Percentiles rank a stretch among this genome's conserved stretches.
phyloP scores from a whole-genome alignment of 805 yeast genomes.

The Jamesozyma jinghongensis region DNA sequence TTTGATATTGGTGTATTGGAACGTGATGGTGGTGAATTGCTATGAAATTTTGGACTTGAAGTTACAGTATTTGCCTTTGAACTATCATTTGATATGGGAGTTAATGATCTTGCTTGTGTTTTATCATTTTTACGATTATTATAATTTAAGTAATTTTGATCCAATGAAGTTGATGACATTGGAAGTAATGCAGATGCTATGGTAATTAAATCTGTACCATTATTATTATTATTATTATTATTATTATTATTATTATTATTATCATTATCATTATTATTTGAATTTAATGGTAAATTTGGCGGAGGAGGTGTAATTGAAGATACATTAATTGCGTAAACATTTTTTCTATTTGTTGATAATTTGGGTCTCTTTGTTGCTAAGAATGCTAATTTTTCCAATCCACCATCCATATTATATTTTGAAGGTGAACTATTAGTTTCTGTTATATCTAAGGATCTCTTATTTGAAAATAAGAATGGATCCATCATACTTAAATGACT shows the following conservation, averaged over 20 bases:
- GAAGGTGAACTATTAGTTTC: neutral
- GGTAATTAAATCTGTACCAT: neutral
- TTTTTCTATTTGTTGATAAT: constrained; percentile 4
- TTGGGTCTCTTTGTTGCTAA: constrained; percentile 19
- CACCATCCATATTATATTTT: no score
- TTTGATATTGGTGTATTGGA: neutral
- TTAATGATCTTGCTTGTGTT: no score
- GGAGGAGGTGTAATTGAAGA: constrained; percentile 9
- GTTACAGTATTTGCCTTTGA: no score
- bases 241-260: neutral
- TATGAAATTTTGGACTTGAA: no score
- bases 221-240: neutral
- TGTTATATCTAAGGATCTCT: constrained; percentile 2
- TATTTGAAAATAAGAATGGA: neutral
- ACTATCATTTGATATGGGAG: no score
- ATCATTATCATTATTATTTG: neutral
- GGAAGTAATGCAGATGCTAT: no score
- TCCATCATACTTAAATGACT: neutral
- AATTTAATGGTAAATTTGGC: constrained; percentile 4
- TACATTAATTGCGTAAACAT: constrained; percentile 1
- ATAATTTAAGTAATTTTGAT: no score
- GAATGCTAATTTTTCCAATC: constrained; percentile 15
- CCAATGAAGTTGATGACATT: no score
- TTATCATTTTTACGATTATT: no score
- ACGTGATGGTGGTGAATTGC: no score